Percentiles rank a stretch among this genome's conserved stretches.
phyloP scores from a whole-genome alignment of 345 rosid genomes.

The Euphorbia lathyris region DNA sequence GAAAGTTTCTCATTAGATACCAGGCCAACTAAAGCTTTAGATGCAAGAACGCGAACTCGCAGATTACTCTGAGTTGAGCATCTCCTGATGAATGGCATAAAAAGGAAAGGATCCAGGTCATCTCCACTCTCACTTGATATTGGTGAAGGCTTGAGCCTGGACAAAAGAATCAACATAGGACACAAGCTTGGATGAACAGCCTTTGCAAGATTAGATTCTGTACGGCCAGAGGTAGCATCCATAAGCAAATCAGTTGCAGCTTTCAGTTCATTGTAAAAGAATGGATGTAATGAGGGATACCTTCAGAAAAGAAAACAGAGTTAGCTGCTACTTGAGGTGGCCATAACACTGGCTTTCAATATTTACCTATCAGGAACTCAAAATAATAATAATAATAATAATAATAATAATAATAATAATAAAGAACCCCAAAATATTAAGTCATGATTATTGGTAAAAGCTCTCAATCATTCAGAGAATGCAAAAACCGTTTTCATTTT shows the following conservation, averaged over 20 bases:
- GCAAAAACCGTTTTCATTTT: conserved; percentile 1
- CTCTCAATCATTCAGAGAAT: background rate
- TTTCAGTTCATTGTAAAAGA: conserved; percentile 66
- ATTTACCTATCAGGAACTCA: background rate
- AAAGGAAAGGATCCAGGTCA: conserved; percentile 83
- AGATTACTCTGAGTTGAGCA: conserved; percentile 89
- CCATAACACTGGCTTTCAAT: background rate
- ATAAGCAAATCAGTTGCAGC: conserved; percentile 67
- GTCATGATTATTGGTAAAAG: background rate
- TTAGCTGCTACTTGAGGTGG: conserved; percentile 17
- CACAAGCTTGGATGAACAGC: conserved; percentile 94
- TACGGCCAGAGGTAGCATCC: conserved; percentile 41
- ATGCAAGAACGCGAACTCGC: conserved; percentile 84
- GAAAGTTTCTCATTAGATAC: conserved; percentile 91
- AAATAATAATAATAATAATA: background rate
- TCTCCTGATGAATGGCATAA: conserved; percentile 88
- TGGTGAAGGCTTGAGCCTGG: conserved; percentile 94
- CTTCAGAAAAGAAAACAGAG: conserved; percentile 41
- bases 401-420: background rate
- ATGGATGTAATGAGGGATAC: conserved; percentile 84
- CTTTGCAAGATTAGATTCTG: conserved; percentile 59
- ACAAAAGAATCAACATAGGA: conserved; percentile 84
- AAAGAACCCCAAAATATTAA: background rate
- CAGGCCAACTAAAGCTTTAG: conserved; percentile 83
- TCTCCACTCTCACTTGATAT: conserved; percentile 83